Conservation (phyloP, 257 asterid species). For the Solanum dulcamara region DNA sequence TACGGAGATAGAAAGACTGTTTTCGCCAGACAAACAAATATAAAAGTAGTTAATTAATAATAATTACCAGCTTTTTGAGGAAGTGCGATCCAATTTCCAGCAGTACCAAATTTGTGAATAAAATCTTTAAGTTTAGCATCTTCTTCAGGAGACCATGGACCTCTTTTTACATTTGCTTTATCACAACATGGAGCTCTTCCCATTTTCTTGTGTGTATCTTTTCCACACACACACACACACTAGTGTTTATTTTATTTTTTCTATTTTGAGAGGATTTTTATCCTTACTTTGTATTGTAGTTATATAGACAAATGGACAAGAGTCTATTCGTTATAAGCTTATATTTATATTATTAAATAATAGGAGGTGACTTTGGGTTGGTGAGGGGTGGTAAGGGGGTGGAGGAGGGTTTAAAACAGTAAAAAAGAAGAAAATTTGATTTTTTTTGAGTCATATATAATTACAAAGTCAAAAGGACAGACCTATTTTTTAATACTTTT, state of each 20-base stretch:
- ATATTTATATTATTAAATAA: background rate
- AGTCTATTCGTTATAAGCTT: background rate
- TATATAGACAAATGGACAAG: background rate
- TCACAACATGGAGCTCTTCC: constrained; percentile 98
- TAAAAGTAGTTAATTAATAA: background rate
- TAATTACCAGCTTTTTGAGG: constrained; percentile 77
- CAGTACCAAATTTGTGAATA: constrained; percentile 64
- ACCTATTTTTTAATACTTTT: constrained; percentile 10
- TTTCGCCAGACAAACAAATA: background rate
- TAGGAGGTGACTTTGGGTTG: background rate
- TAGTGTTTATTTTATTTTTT: constrained; percentile 5
- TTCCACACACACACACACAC: background rate
- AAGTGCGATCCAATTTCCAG: constrained; percentile 79
- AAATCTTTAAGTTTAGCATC: constrained; percentile 79
- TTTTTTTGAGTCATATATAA: background rate
- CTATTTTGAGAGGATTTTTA: background rate
- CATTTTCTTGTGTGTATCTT: constrained; percentile 23
- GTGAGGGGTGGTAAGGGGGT: background rate
- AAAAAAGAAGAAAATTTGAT: background rate
- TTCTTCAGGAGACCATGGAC: constrained; percentile 98
- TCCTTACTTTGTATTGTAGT: background rate
- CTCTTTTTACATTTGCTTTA: constrained; percentile 82
- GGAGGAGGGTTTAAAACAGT: background rate
- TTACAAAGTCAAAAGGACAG: constrained; percentile 33
- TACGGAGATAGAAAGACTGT: background rate